Percentiles rank a stretch among this genome's conserved stretches.
phyloP scores from a whole-genome alignment of 176 grass and related monocot species.

The Cenchrus purpureus region DNA sequence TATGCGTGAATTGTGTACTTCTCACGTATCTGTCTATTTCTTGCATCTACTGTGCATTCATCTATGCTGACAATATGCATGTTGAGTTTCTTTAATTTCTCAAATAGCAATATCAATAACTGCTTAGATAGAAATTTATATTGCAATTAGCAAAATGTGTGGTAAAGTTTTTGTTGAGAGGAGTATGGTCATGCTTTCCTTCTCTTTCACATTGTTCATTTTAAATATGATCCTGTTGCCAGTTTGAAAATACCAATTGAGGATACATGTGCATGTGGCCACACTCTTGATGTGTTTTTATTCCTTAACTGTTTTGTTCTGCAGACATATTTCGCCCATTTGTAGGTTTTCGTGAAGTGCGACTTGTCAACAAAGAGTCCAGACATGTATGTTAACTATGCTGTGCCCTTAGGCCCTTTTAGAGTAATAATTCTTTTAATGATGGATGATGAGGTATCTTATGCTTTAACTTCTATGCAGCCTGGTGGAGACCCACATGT shows the following conservation, averaged over 20 bases:
- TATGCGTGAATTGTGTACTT: background rate
- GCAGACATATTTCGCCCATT: conserved; percentile 99
- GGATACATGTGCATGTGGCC: background rate
- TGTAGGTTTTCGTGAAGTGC: conserved; percentile 98
- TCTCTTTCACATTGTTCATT: background rate
- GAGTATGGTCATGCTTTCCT: background rate
- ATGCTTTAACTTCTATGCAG: conserved; percentile 44
- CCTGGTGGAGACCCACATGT: conserved; percentile 86
- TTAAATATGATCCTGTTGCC: no score
- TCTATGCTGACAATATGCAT: background rate
- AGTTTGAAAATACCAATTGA: background rate
- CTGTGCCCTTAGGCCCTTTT: background rate
- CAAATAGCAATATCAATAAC: background rate
- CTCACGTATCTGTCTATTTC: background rate
- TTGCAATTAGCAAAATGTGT: background rate
- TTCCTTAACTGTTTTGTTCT: conserved; percentile 51
- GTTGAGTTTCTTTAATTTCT: background rate
- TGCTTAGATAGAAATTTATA: background rate
- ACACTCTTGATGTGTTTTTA: conserved; percentile 8
- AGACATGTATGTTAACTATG: conserved; percentile 72
- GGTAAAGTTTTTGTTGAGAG: background rate
- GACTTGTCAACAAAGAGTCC: conserved; percentile 98
- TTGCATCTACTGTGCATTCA: background rate
- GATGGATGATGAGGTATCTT: background rate
- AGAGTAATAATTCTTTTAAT: conserved; percentile 17